A percentile compares a stretch with the other conserved stretches of the same genome.
Conservation (phyloP, 331 rosid genomes). For the Quercus tomentella region DNA sequence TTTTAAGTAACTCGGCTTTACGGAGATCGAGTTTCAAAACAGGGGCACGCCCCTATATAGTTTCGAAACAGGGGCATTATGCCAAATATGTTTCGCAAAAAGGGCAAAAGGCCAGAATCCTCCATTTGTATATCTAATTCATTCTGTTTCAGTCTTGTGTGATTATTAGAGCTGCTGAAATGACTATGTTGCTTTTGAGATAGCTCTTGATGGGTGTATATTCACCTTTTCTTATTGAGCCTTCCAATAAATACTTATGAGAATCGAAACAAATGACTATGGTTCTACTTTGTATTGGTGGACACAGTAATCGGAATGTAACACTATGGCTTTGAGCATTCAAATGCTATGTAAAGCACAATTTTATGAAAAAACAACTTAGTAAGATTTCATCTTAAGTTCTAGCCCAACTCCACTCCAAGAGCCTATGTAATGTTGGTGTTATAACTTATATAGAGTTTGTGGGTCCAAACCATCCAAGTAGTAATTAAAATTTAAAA, state of each 20-base stretch:
- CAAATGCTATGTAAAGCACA: background rate
- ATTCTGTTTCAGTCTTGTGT: background rate
- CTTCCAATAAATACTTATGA: background rate
- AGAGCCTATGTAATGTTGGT: background rate
- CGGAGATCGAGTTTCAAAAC: too few relatives aligned
- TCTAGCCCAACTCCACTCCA: background rate
- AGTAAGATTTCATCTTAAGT: background rate
- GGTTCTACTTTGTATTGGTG: background rate
- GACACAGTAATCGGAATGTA: too few relatives aligned
- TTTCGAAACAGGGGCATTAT: too few relatives aligned
- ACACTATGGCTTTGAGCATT: background rate
- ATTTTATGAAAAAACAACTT: background rate
- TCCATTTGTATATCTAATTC: background rate
- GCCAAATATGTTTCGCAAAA: too few relatives aligned
- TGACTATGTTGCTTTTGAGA: background rate
- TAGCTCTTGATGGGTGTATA: background rate
- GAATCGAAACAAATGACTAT: background rate
- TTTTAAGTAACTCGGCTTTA: too few relatives aligned
- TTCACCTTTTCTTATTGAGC: background rate
- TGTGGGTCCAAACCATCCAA: too few relatives aligned
- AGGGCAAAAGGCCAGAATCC: too few relatives aligned
- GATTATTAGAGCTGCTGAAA: background rate
- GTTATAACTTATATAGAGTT: too few relatives aligned
- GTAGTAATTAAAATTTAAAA: too few relatives aligned
- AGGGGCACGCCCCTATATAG: too few relatives aligned